Conservation (phyloP, 1,139 yeast genomes). For the Hyphopichia burtonii region DNA sequence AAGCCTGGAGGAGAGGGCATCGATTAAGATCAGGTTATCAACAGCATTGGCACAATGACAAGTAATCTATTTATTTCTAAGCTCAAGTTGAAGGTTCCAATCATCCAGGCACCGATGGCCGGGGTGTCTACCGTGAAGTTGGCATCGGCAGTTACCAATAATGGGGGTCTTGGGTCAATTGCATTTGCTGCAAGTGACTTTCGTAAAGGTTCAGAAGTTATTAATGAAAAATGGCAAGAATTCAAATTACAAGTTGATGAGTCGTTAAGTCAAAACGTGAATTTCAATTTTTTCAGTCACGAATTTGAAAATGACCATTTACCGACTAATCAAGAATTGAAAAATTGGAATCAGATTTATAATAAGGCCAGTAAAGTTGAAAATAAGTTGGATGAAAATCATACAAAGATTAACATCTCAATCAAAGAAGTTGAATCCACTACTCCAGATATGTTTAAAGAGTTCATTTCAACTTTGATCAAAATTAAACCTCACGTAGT, state of each 20-base stretch:
- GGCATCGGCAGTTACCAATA: slow-evolving; percentile 34
- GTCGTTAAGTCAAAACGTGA: slow-evolving; percentile 20
- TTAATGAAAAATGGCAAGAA: slow-evolving; percentile 13
- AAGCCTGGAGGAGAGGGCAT: no score
- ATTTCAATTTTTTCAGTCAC: slow-evolving; percentile 49
- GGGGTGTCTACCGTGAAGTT: slow-evolving; percentile 44
- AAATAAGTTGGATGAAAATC: slow-evolving; percentile 3
- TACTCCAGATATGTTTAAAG: slow-evolving; percentile 7
- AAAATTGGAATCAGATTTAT: slow-evolving; percentile 26
- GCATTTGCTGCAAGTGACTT: slow-evolving; percentile 39
- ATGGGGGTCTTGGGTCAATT: slow-evolving; percentile 49
- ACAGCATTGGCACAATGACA: no score
- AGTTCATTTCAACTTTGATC: slow-evolving; percentile 12
- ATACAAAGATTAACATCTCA: slow-evolving; percentile 24
- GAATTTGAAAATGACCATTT: slow-evolving; percentile 18
- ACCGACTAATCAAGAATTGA: slow-evolving; percentile 16
- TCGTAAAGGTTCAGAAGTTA: slow-evolving; percentile 10
- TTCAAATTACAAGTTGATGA: slow-evolving; percentile 10
- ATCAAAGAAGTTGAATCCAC: slow-evolving; percentile 30
- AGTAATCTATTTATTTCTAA: slow-evolving; percentile 5
- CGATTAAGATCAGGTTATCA: not conserved
- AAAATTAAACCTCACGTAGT: slow-evolving; percentile 24
- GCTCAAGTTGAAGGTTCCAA: slow-evolving; percentile 30
- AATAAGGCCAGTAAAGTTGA: slow-evolving; percentile 8
- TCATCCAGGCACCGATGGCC: slow-evolving; percentile 56